These are phyloP conservation scores for Boletus sp. DNA, from an alignment of 1,284 basidiomycete genomes.

Conservation along the genomic window DNA sequence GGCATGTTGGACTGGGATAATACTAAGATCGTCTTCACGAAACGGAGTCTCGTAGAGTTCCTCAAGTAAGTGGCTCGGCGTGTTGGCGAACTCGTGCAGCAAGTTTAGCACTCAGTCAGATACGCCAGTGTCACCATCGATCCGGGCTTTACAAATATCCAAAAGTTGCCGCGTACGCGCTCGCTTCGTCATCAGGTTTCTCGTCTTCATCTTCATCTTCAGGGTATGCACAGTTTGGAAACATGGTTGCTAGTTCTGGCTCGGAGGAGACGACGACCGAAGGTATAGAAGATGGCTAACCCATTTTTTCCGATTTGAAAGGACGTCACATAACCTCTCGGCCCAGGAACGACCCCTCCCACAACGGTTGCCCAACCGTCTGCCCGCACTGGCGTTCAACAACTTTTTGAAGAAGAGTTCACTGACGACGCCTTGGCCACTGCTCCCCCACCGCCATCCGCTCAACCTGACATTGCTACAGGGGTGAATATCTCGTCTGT, in stretches of 20 bases:
- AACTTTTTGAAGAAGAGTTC: constrained; percentile 26
- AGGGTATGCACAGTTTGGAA: constrained; percentile 35
- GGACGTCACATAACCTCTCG: background rate
- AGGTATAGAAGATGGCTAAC: constrained; percentile 8
- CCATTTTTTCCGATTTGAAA: background rate
- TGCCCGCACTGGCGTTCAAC: background rate
- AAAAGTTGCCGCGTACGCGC: constrained; percentile 64
- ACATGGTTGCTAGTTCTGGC: constrained; percentile 20
- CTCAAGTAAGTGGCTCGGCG: constrained; percentile 50
- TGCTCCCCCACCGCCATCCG: constrained; percentile 17
- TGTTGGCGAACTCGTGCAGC: constrained; percentile 10
- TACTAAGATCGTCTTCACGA: constrained; percentile 70
- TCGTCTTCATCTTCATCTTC: constrained; percentile 30
- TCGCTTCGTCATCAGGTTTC: background rate
- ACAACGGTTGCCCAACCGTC: background rate
- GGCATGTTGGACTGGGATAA: constrained; percentile 75
- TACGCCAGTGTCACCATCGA: constrained; percentile 70
- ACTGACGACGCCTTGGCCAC: constrained; percentile 31
- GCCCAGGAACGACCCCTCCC: constrained; percentile 6
- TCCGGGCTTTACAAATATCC: constrained; percentile 64
- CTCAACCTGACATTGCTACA: background rate
- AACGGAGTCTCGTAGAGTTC: constrained; percentile 67
- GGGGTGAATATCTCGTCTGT: constrained; percentile 5
- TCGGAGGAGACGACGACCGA: constrained; percentile 9
- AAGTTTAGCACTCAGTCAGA: constrained; percentile 35